Evolutionary conservation across 2,329 filamentous ascomycete genomes (phyloP).

Genomic region (Delphinella strobiligena): DNA sequence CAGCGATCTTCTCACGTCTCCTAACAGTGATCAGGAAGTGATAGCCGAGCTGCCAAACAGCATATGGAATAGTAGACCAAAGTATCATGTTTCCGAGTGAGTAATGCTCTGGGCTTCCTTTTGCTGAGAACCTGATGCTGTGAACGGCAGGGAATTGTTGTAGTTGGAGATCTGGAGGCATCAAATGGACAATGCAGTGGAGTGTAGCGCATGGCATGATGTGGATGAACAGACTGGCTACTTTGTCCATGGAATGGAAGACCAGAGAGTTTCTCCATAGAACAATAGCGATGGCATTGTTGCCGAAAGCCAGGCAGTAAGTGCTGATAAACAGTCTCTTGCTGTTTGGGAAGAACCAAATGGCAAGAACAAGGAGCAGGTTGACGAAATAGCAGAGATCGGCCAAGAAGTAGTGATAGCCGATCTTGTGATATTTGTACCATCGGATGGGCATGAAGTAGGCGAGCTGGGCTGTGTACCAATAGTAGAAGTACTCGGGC

Average conservation of each 20-base stretch:
- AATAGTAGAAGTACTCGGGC: slow-evolving; percentile 78
- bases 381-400: slow-evolving; percentile 99
- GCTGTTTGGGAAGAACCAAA: slow-evolving; percentile 84
- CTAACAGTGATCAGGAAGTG: slow-evolving; percentile 93
- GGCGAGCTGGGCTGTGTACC: slow-evolving; percentile 52
- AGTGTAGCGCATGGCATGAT: slow-evolving; percentile 96
- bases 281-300: slow-evolving; percentile 93
- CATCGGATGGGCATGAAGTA: slow-evolving; percentile 97
- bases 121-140: slow-evolving; percentile 57
- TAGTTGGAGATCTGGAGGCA: slow-evolving; percentile 52
- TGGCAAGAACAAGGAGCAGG: slow-evolving; percentile 62
- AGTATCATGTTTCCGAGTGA: slow-evolving; percentile 72
- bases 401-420: slow-evolving; percentile 93
- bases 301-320: slow-evolving; percentile 87
- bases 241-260: slow-evolving; percentile 97
- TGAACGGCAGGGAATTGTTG: slow-evolving; percentile 74
- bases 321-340: slow-evolving; percentile 86
- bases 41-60: slow-evolving; percentile 83
- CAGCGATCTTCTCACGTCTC: slow-evolving; percentile 88
- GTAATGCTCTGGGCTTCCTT: slow-evolving; percentile 70
- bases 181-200: slow-evolving; percentile 81
- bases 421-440: slow-evolving; percentile 80
- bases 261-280: slow-evolving; percentile 99
- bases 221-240: slow-evolving; percentile 94
- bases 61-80: slow-evolving; percentile 89